Evolutionary conservation across 768 basidiomycete species (phyloP), one percentile per base, ranked within the genome.

Genomic region (Sporobolomyces phaffii): DNA sequence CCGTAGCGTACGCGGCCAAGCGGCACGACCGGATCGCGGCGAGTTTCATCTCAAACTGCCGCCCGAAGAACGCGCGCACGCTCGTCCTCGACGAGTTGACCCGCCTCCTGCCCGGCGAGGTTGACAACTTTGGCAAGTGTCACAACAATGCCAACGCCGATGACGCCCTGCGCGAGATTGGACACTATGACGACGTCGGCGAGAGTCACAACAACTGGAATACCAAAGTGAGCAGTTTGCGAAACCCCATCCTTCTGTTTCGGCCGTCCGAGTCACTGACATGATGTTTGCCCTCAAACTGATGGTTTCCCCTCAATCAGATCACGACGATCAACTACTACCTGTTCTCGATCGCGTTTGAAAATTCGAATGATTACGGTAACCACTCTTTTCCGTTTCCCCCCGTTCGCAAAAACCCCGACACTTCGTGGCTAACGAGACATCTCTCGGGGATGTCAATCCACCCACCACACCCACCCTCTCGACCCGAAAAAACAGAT

Each of bases 321-420:
- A 51, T 67, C 60, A 67, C 65, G 5, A 41, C 57, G 33, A 67
- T 67, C 41, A 24, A 34, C 7, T 60, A 54, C 14, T 67, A 67
- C 41, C 36, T 31, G 13, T 67, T 67, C 48, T 56, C 60, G n/a
- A 14, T 67, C 33, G 65, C 65, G 4, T 61, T 67, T 48, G 65
- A 67, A 34, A 71, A 71, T 58, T 64, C 62, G 33, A 71, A 66
- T 36, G 65, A 67, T 43, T 24, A 57, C 41, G 65, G 44, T 24
- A 26, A 45, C 44, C 13, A 28, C 24, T 17, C 50, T 10, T 13
- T 20, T 50, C 24, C 38, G 33, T 36, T 24, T 36, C 40, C 8
- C 28, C 38, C 48, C 26, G n/a, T 13, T 51, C 47, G 28, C 10
- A 11, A 18, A 17, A n/a, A n/a, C n/a, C n/a, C n/a, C n/a, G n/a